phyloP scores from a whole-genome alignment of 331 rosid species.

The Stylosanthes scabra region DNA sequence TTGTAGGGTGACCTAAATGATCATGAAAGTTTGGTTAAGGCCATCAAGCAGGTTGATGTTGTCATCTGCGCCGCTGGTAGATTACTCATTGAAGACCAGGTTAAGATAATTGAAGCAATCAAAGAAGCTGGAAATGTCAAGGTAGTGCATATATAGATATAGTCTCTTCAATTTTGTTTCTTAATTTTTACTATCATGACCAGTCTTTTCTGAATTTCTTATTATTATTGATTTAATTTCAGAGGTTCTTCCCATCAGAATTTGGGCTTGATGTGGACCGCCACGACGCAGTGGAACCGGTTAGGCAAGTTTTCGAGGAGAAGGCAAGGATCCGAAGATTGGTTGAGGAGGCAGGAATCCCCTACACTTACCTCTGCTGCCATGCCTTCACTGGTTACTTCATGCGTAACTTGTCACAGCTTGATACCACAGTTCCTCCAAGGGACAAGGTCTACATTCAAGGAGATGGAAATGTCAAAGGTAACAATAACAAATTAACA shows the following conservation, averaged over 20 bases:
- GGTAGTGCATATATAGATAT: slow-evolving; percentile 28
- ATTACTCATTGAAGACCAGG: slow-evolving; percentile 41
- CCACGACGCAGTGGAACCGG: slow-evolving; percentile 44
- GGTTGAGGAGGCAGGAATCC: slow-evolving; percentile 53
- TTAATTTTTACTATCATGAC: too few species aligned
- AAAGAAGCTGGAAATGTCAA: slow-evolving; percentile 66
- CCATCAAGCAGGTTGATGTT: slow-evolving; percentile 58
- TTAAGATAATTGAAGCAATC: slow-evolving; percentile 49
- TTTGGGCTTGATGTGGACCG: slow-evolving; percentile 59
- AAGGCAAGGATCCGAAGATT: slow-evolving; percentile 43
- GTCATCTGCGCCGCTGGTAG: slow-evolving; percentile 57
- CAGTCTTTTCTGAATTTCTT: background rate
- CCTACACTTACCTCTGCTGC: slow-evolving; percentile 50
- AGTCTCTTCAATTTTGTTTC: too few species aligned
- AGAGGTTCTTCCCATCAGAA: slow-evolving; percentile 65
- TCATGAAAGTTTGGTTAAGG: slow-evolving; percentile 48
- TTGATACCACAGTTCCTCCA: slow-evolving; percentile 44
- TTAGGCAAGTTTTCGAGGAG: slow-evolving; percentile 17
- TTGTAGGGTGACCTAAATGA: slow-evolving; percentile 55
- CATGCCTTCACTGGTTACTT: slow-evolving; percentile 50
- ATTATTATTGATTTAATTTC: background rate
- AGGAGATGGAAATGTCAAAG: slow-evolving; percentile 68
- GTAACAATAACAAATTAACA: too few species aligned
- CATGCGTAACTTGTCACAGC: slow-evolving; percentile 43
- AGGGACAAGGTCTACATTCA: slow-evolving; percentile 46